Evolutionary conservation across 495 filamentous ascomycete genomes (phyloP).

Genomic region (Podospora conica): DNA sequence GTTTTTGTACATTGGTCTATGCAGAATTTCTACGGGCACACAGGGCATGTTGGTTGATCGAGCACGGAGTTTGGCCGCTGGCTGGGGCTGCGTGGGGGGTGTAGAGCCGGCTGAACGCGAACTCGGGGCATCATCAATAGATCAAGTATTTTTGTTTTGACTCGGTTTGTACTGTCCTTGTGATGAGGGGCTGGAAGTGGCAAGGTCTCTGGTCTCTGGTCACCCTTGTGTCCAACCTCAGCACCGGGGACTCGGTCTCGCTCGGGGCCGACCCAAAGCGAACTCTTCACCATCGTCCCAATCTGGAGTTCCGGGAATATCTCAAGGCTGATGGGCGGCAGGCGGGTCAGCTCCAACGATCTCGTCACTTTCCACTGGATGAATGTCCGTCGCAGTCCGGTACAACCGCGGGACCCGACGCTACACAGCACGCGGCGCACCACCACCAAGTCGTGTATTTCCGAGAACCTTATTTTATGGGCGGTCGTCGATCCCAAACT

Average conservation of each 20-base stretch:
- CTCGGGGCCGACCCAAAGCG: not conserved
- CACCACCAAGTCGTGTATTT: too few species aligned
- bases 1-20: conserved; percentile 30
- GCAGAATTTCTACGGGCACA: conserved; percentile 20
- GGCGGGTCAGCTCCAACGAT: too few species aligned
- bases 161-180: not conserved
- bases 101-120: not conserved
- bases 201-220: too few species aligned
- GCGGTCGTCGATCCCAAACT: not conserved
- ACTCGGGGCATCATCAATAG: not conserved
- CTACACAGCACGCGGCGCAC: too few species aligned
- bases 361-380: too few species aligned
- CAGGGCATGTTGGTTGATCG: conserved; percentile 25
- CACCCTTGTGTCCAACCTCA: too few species aligned
- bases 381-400: not conserved
- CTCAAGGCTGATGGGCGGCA: not conserved
- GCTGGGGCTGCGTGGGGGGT: not conserved
- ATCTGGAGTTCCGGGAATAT: not conserved
- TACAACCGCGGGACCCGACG: not conserved
- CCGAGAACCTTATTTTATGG: not conserved
- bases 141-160: not conserved
- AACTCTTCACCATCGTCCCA: too few species aligned
- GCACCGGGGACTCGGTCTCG: not conserved
- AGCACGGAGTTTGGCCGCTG: conserved; percentile 23
- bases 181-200: too few species aligned